Evolutionary conservation across 257 asterid genomes (phyloP).

Genomic region (Solanum chmielewskii): DNA sequence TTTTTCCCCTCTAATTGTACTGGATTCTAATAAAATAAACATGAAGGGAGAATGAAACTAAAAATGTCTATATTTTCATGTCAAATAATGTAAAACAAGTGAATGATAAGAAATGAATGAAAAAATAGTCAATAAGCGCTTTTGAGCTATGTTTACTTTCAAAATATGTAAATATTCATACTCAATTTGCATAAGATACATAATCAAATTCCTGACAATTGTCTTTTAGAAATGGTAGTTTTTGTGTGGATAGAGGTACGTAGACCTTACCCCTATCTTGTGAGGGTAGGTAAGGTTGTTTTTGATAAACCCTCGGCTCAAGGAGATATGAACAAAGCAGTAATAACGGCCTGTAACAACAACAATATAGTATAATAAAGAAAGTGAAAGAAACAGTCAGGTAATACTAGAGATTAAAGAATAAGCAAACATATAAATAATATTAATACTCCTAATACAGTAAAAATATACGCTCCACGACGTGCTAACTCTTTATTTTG

Average conservation of each 20-base stretch:
- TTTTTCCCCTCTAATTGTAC: background rate
- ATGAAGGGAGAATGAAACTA: background rate
- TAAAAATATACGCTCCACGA: background rate
- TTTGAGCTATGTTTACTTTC: background rate
- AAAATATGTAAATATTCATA: background rate
- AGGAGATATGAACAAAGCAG: background rate
- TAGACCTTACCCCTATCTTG: background rate
- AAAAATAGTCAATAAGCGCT: background rate
- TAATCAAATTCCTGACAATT: background rate
- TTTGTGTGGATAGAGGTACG: background rate
- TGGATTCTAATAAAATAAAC: background rate
- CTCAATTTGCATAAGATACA: background rate
- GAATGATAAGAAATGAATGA: background rate
- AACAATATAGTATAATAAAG: background rate
- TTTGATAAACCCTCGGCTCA: background rate
- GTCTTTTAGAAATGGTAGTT: background rate
- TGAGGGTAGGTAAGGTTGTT: background rate
- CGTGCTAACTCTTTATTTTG: background rate
- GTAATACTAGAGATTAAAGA: background rate
- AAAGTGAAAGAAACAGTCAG: background rate
- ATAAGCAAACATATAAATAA: background rate
- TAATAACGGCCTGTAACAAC: background rate
- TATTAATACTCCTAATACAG: background rate
- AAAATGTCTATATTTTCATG: background rate
- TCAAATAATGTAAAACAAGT: background rate